Evolutionary conservation across 371 early-diverging fungal genomes (phyloP).

Genomic region (Phascolomyces articulosus): DNA sequence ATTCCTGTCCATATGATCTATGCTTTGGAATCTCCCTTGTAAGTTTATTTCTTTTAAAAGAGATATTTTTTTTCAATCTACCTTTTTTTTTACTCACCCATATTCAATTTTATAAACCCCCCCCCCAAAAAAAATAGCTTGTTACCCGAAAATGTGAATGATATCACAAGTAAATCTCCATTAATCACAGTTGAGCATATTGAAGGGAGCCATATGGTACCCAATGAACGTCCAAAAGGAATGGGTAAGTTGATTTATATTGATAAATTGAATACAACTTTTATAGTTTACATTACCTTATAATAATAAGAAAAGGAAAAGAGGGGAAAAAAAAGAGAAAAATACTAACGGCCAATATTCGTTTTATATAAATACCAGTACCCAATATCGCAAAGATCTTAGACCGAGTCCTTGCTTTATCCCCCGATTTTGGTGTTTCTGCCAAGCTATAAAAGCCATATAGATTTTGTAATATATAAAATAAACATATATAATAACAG

Average conservation of each 20-base stretch:
- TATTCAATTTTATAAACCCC: background rate
- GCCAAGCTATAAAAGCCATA: background rate
- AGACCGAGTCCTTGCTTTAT: background rate
- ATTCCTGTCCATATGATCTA: constrained; percentile 23
- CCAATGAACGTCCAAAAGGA: constrained; percentile 31
- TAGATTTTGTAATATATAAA: background rate
- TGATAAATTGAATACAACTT: background rate
- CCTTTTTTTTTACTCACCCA: too few species aligned
- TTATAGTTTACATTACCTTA: background rate
- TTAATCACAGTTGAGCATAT: constrained; percentile 22
- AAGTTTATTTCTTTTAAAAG: constrained; percentile 2
- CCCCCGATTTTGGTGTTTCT: background rate
- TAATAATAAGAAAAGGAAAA: too few species aligned
- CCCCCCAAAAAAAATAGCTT: background rate
- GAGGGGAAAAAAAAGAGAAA: too few species aligned
- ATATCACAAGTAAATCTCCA: constrained; percentile 10
- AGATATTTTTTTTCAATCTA: too few species aligned
- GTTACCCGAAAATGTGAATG: background rate
- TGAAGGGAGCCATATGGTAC: constrained; percentile 43
- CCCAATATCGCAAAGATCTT: constrained; percentile 2
- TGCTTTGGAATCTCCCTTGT: constrained; percentile 22
- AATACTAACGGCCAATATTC: background rate
- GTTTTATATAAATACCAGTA: background rate
- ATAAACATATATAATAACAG: background rate
- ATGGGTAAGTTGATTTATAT: constrained; percentile 3